Evolutionary conservation across 768 basidiomycete species (phyloP), one percentile per base, ranked within the genome.

Genomic region (Collybia mongolica): DNA sequence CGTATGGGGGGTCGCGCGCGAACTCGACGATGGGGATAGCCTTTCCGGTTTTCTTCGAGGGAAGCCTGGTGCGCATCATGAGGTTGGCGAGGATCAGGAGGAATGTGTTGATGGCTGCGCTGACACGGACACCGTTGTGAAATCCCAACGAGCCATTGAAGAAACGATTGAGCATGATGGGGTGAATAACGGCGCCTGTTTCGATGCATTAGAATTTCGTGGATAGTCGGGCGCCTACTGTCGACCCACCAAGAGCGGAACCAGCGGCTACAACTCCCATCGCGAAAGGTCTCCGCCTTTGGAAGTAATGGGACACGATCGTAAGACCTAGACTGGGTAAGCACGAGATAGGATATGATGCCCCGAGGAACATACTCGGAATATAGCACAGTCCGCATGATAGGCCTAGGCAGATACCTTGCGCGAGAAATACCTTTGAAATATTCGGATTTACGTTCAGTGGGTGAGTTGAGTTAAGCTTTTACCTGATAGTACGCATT

Each of bases 111-210:
- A 51, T 12, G 5, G 35, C 49, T 11, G 49, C 49, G 43, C 49
- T 51, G 8, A 38, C 24, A 11, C 49, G 19, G 6, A 51, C 49
- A 20, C 43, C 42, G 5, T 37, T 44, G 20, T 44, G 41, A n/a
- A 44, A 51, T 20, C 43, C 43, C 11, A 76, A 65, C 1, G 54
- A 57, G 4, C 74, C 72, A 46, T 77, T 66, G 53, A 78, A 74
- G 49, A 73, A 65, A 36, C 75, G 69, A 59, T 88, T 86, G 12
- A 88, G 67, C 71, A 85, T 75, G 57, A 85, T 82, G 1, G 83
- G 82, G 48, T 84, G 82, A 15, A 86, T 54, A 18, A 79, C 70
- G 12, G 80, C 83, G 3, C 86, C 84, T n/a, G 82, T 32, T 32
- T 58, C 12, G 76, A 79, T 8, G 80, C 71, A 11, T 73, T 32